Evolutionary conservation across 2,329 filamentous ascomycete species (phyloP), one percentile per base, ranked within the genome.

Genomic region (Diaporthe sp.): DNA sequence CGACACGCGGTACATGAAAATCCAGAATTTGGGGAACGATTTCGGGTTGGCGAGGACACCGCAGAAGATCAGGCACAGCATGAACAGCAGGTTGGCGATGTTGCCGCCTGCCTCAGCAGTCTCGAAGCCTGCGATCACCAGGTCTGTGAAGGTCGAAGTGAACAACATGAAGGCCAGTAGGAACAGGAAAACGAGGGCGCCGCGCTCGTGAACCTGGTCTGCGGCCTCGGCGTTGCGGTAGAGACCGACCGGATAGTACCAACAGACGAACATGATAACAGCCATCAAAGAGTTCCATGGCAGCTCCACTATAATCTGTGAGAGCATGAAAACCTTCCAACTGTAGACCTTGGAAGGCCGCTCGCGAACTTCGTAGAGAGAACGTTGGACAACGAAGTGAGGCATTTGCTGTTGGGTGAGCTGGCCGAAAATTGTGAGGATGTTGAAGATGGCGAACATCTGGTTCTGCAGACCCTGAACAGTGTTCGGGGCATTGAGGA

Each of bases 391-490:
- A 74, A 94, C 90, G 79, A 94, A 94, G 78, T 92, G 91, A 4
- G 93, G 93, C 92, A 94, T 94, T 77, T 91, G 90, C 79, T 92
- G 91, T 79, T 92, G 90, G 15, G 90, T 87, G 62, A 92, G 85
- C 77, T 92, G 89, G 75, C 91, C 90, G 81, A 94, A 94, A 81
- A 94, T 91, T 37, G 91, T 94, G 78, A 91, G 84, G 72, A 94
- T 84, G 88, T 94, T 92, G 86, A 94, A 94, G 77, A 94, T 90
- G 78, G 88, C 88, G 81, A 94, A 94, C 83, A 94, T 89, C 77
- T 93, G 91, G 82, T 94, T 93, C 81, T 94, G 92, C n/a, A 94
- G 85, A 49, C 92, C 93, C 79, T 93, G 91, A 55, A 90, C 86
- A 0, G 89, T 89, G 81, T 89, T 89, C 34, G 88, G 87, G 3